Evolutionary conservation across 257 asterid genomes (phyloP).

Genomic region (Solanum arcanum): DNA sequence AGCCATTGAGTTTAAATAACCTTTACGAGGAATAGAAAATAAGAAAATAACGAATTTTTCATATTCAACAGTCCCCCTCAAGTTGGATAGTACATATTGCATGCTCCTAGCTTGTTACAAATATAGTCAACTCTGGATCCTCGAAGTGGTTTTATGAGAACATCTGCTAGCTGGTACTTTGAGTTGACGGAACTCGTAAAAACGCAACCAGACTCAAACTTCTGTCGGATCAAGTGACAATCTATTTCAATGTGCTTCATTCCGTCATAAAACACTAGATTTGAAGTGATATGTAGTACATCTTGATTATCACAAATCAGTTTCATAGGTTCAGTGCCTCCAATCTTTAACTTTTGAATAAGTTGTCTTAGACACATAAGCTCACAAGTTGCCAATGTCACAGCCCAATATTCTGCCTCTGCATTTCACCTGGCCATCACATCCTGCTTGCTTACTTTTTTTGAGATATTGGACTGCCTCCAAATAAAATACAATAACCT

Average conservation of each 20-base stretch:
- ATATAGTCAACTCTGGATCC: neutral
- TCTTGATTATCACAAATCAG: neutral
- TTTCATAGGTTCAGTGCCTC: neutral
- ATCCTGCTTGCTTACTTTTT: neutral
- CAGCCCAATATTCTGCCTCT: neutral
- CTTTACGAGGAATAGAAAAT: neutral
- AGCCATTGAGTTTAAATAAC: neutral
- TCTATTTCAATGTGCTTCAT: neutral
- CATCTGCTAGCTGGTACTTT: neutral
- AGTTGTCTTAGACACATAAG: neutral
- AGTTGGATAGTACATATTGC: neutral
- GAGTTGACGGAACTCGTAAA: neutral
- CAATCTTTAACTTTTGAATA: neutral
- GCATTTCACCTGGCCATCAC: neutral
- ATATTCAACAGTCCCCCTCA: neutral
- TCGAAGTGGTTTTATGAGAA: neutral
- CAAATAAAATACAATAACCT: neutral
- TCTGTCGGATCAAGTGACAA: neutral
- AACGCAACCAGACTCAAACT: neutral
- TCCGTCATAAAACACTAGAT: neutral
- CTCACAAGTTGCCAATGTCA: neutral
- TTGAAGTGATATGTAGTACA: neutral
- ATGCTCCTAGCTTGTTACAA: neutral
- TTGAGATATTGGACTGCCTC: neutral
- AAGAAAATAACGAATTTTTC: neutral